Evolutionary conservation across 2,329 filamentous ascomycete genomes (phyloP).

Genomic region (Ophiocordyceps polyrhachis-furcata): DNA sequence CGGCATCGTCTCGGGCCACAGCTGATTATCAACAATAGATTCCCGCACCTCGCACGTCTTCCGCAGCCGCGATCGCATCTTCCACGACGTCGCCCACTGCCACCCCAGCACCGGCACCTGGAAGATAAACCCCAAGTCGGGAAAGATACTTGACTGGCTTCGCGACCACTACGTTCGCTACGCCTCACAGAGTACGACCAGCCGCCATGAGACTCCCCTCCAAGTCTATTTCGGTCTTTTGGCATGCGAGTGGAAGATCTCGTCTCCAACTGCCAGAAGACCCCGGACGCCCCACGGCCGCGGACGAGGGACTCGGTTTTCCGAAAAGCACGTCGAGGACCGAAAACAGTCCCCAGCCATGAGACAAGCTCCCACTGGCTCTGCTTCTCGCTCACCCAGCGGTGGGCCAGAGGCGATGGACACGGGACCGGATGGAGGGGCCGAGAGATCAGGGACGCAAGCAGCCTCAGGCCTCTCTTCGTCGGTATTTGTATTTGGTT

Average conservation of each 20-base stretch:
- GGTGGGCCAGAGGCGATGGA: too few relatives aligned
- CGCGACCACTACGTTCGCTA: slow-evolving; percentile 18
- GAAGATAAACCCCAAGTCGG: slow-evolving; percentile 16
- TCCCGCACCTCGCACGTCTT: not conserved
- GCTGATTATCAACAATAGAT: not conserved
- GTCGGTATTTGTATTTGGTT: not conserved
- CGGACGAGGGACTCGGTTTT: not conserved
- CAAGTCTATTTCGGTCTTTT: slow-evolving; percentile 22
- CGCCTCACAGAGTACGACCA: slow-evolving; percentile 14
- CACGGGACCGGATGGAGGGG: too few relatives aligned
- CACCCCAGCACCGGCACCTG: slow-evolving; percentile 16
- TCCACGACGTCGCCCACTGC: slow-evolving; percentile 5
- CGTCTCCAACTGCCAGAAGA: not conserved
- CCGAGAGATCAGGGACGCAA: too few relatives aligned
- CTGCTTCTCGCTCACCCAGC: too few relatives aligned
- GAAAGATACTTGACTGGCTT: slow-evolving; percentile 20
- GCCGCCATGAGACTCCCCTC: slow-evolving; percentile 14
- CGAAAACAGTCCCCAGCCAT: too few relatives aligned
- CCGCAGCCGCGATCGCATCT: not conserved
- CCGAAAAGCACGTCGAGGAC: too few relatives aligned
- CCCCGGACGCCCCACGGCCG: not conserved
- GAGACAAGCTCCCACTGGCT: too few relatives aligned
- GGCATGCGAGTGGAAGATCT: slow-evolving; percentile 19
- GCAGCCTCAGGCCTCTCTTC: too few relatives aligned
- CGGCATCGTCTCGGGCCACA: too few relatives aligned